A percentile compares a stretch with the other conserved stretches of the same genome.
phyloP scores from a whole-genome alignment of 208 protist species.

The Crithidia sp. region DNA sequence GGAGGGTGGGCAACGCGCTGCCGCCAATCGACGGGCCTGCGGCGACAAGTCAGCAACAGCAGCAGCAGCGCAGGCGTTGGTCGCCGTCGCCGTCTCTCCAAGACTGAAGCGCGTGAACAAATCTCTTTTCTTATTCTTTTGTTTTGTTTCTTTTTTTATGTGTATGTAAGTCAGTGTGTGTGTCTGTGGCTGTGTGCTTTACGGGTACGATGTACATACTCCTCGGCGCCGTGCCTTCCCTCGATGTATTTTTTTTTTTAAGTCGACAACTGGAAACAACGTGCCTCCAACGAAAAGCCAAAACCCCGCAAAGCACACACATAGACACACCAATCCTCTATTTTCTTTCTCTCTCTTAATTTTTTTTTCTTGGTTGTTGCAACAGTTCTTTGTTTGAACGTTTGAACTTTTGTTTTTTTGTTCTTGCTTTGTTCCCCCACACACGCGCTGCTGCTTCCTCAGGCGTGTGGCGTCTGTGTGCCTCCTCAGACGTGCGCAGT shows the following conservation, averaged over 20 bases:
- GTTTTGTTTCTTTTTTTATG: neutral
- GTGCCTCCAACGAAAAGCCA: no score
- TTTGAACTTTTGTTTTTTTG: slow-evolving; percentile 20
- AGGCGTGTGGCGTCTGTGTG: no score
- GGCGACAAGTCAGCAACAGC: no score
- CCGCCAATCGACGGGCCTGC: slow-evolving; percentile 13
- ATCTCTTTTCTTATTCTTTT: neutral
- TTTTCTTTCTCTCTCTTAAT: neutral
- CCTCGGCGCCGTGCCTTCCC: neutral
- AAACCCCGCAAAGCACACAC: no score
- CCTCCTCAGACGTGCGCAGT: no score
- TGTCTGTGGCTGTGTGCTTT: slow-evolving; percentile 1
- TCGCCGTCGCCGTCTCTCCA: neutral
- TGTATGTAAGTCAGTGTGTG: neutral
- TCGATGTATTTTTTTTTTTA: neutral
- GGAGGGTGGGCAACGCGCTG: neutral
- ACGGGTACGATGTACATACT: no score
- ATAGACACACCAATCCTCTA: neutral
- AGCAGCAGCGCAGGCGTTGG: neutral
- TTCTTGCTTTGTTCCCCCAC: slow-evolving; percentile 7
- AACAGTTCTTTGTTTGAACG: neutral
- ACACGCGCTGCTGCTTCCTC: no score
- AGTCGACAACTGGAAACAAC: no score
- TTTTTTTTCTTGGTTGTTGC: neutral
- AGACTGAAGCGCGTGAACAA: neutral